These are phyloP conservation scores for Gypsophila paniculata DNA, from an alignment of 179 eudicot genomes.

Conservation along the genomic window DNA sequence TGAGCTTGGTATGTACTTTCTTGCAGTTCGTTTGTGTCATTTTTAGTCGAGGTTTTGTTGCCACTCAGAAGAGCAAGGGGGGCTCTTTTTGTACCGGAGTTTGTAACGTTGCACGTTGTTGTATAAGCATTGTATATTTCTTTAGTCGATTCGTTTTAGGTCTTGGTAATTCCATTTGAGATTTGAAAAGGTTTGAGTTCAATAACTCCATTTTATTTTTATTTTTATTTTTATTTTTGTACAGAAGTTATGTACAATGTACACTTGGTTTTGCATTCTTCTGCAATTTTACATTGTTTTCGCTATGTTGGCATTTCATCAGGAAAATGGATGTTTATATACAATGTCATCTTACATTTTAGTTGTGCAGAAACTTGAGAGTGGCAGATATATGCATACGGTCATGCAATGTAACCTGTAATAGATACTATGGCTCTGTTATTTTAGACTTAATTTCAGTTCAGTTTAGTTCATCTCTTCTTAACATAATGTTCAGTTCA, in stretches of 20 bases:
- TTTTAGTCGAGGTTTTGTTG: not conserved
- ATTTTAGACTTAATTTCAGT: too few species aligned
- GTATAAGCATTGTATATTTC: conserved; percentile 14
- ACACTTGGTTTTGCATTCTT: conserved; percentile 1
- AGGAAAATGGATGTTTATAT: not conserved
- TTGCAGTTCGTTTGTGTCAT: not conserved
- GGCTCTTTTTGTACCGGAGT: not conserved
- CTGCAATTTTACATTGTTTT: not conserved
- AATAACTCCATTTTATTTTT: not conserved
- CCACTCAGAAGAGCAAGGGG: conserved; percentile 7
- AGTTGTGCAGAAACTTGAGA: not conserved
- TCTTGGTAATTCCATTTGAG: conserved; percentile 5
- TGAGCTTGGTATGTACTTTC: not conserved
- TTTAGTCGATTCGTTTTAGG: conserved; percentile 11
- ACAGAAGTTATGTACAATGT: not conserved
- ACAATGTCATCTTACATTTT: not conserved
- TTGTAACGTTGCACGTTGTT: not conserved
- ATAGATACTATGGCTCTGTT: too few species aligned
- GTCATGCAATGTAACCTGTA: too few species aligned
- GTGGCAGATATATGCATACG: too few species aligned
- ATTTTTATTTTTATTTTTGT: not conserved
- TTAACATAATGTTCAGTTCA: too few species aligned
- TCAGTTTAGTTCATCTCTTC: too few species aligned
- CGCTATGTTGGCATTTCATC: not conserved
- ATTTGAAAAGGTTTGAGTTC: conserved; percentile 1